These are phyloP conservation scores for Corymbia calophylla DNA, from an alignment of 441 rosid genomes.

Conservation along the genomic window DNA sequence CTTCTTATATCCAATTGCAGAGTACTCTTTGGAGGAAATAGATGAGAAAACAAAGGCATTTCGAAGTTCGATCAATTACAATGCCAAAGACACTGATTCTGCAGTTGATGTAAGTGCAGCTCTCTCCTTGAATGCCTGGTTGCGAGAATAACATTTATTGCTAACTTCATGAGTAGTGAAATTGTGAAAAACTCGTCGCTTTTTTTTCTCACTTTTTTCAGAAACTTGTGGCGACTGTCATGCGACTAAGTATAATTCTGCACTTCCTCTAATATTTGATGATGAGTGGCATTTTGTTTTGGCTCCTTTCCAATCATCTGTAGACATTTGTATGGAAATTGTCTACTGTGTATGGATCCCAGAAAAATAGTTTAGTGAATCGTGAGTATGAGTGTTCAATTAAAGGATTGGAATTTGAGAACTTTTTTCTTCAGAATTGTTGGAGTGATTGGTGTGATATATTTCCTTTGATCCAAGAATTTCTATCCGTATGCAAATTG, in stretches of 20 bases:
- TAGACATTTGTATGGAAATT: background rate
- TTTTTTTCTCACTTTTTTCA: background rate
- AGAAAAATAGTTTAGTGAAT: background rate
- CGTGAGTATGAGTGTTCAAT: background rate
- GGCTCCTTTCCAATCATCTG: background rate
- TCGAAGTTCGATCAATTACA: slow-evolving; percentile 42
- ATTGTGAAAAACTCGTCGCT: background rate
- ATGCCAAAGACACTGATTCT: slow-evolving; percentile 32
- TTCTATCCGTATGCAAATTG: background rate
- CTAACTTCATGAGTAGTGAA: background rate
- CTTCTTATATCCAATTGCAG: slow-evolving; percentile 28
- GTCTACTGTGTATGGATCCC: background rate
- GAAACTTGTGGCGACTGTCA: background rate
- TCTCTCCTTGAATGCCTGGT: background rate
- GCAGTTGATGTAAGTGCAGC: slow-evolving; percentile 40
- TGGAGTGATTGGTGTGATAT: background rate
- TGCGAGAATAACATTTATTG: background rate
- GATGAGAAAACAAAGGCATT: slow-evolving; percentile 63
- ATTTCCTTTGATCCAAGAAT: background rate
- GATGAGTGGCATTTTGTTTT: background rate
- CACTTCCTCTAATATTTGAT: background rate
- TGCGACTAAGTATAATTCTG: background rate
- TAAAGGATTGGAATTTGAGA: background rate
- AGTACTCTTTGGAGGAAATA: slow-evolving; percentile 59
- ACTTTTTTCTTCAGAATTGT: background rate